Evolutionary conservation across 1,139 yeast genomes (phyloP), one percentile per base, ranked within the genome.

Genomic region (Lodderomyces elongisporus): DNA sequence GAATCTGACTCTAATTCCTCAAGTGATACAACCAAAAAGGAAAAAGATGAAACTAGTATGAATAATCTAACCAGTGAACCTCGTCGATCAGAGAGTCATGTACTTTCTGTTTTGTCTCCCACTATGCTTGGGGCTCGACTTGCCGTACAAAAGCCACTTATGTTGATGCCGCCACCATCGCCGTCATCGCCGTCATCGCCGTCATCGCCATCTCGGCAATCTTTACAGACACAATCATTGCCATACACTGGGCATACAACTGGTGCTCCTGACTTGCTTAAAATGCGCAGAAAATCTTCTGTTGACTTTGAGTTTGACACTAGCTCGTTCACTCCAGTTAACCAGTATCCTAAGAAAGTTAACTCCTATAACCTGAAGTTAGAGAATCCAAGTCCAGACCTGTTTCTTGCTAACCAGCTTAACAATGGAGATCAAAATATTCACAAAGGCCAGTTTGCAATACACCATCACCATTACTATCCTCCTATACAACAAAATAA

Each of bases 371-470:
- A 20, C 22, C 22, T 8, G 9, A 7, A 20, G 10, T 10, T 20
- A 20, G 7, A 7, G 9, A 20, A 20, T 10, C 7, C 9, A 10
- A 7, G 22, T 8, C 22, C 9, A 10, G 22, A 20, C 9, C n/a
- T n/a, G n/a, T n/a, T n/a, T n/a, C n/a, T n/a, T n/a, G 10, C 22
- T 7, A 18, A 10, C 22, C 10, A 7, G 10, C 12, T 24, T 7
- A 7, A 10, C 7, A 24, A 24, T 13, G 12, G 6, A n/a, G 26
- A 24, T n/a, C 12, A 13, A 9, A 6, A 6, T 6, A 55, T 66
- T 32, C 74, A 69, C 43, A n/a, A n/a, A n/a, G n/a, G n/a, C n/a
- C 72, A 70, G 39, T 73, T 68, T 44, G 71, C 68, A 40, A 54
- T 66, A 32, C 74, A 70, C 42, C 72, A 70, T 39, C 74, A 69